phyloP scores from a whole-genome alignment of 768 basidiomycete species.

The Amanita exitialis region DNA sequence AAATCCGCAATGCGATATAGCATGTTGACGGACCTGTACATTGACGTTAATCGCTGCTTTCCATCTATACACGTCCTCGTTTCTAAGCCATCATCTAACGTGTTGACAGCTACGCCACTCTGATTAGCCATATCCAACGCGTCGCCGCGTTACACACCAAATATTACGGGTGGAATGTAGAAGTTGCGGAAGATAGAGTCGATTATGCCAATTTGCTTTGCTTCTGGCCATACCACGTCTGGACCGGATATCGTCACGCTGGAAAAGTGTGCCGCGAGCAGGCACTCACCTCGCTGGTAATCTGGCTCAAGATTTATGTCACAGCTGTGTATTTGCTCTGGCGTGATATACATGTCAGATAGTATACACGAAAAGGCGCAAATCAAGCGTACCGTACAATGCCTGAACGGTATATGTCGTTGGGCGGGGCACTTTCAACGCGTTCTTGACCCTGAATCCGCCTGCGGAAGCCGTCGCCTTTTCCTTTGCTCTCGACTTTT shows the following conservation, averaged over 20 bases:
- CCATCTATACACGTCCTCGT: constrained; percentile 67
- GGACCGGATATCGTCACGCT: background rate
- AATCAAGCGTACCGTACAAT: constrained; percentile 35
- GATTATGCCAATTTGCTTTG: constrained; percentile 65
- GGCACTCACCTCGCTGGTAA: constrained; percentile 55
- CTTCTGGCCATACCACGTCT: constrained; percentile 77
- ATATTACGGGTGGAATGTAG: constrained; percentile 68
- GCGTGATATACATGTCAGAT: background rate
- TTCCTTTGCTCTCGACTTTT: constrained; percentile 10
- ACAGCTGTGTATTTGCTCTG: constrained; percentile 54
- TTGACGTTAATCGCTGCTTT: constrained; percentile 72
- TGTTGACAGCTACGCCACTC: constrained; percentile 31
- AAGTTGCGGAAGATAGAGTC: constrained; percentile 75
- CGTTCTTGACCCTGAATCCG: constrained; percentile 29
- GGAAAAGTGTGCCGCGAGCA: background rate
- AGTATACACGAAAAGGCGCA: constrained; percentile 1
- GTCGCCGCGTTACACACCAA: constrained; percentile 29
- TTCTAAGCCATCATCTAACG: constrained; percentile 53
- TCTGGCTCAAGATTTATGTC: constrained; percentile 70
- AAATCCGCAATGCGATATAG: background rate
- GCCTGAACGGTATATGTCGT: constrained; percentile 58
- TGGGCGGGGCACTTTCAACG: constrained; percentile 43
- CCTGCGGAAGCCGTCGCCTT: background rate
- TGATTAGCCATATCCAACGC: background rate
- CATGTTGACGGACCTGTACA: constrained; percentile 40